Evolutionary conservation across 2,329 filamentous ascomycete species (phyloP).

Genomic region (Davidsoniella neocaledoniae): DNA sequence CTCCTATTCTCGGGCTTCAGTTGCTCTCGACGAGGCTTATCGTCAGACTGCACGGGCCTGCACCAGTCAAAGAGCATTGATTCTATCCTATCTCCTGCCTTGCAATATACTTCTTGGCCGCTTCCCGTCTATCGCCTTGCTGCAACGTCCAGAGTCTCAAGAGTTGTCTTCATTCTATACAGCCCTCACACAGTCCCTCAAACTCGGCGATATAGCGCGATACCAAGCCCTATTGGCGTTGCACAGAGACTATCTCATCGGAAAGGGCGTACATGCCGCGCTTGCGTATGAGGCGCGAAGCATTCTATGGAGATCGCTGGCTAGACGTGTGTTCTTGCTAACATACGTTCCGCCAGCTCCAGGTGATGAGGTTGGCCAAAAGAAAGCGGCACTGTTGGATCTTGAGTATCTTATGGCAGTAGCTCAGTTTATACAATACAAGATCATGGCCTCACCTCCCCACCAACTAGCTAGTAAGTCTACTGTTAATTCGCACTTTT

Average conservation of each 20-base stretch:
- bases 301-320: constrained; percentile 68
- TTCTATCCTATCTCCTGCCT: constrained; percentile 70
- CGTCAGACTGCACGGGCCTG: constrained; percentile 45
- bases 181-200: constrained; percentile 57
- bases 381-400: constrained; percentile 57
- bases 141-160: constrained; percentile 54
- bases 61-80: constrained; percentile 56
- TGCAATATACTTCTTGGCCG: constrained; percentile 72
- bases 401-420: constrained; percentile 49
- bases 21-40: constrained; percentile 66
- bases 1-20: constrained; percentile 61
- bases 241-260: constrained; percentile 56
- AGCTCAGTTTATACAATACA: constrained; percentile 47
- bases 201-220: constrained; percentile 53
- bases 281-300: constrained; percentile 64
- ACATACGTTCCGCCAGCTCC: constrained; percentile 53
- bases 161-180: constrained; percentile 48
- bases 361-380: constrained; percentile 30
- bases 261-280: constrained; percentile 57
- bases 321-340: constrained; percentile 60
- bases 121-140: constrained; percentile 52
- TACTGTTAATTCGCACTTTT: not conserved
- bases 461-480: constrained; percentile 9
- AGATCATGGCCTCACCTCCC: constrained; percentile 31
- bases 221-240: constrained; percentile 54